Evolutionary conservation across 73 alveolate species (phyloP), one percentile per base, ranked within the genome.

Genomic region (Paramecium sexaurelia): DNA sequence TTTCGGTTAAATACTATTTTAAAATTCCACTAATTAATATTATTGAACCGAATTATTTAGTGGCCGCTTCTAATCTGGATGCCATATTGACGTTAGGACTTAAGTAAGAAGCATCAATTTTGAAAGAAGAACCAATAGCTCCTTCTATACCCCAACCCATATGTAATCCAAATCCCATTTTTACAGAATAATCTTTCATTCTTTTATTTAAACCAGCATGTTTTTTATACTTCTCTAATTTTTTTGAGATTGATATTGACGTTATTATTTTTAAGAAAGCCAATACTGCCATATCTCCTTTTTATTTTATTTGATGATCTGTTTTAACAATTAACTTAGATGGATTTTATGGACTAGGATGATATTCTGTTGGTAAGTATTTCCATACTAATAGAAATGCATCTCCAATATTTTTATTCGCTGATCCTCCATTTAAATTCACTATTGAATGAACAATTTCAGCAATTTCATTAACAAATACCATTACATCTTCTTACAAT

Each of bases 371-470:
- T 1, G 95, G 96, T 43, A 75, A 95, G 87, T 94, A 95, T 88
- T 98, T 98, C 99, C 99, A 98, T 22, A 97, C 99, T 47, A 98
- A 92, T 36, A 98, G 94, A 83, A 98, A 98, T 7, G 99, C 99
- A 92, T 98, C 99, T 10, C 99, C 99, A 24, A 98, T 98, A 92
- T 98, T 98, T 85, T 98, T 98, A 94, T 98, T 98, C 15, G 99
- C 98, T 29, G 97, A 95, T 40, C 99, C 99, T 3, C 98, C 96
- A 87, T 92, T 96, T 89, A 87, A 67, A 75, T 95, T 96, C 22
- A 96, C 98, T 36, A 84, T 82, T 35, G 97, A 95, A 94, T 98
- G 99, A 3, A 96, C 99, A 32, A 98, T 97, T 66, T 97, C 98
- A 11, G 99, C 99, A 19, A 98, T 95, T 94, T 98, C 99, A 96